Percentiles rank a stretch among this genome's conserved stretches.
Conservation (phyloP, 805 yeast species). For the Pichia ethanolica region DNA sequence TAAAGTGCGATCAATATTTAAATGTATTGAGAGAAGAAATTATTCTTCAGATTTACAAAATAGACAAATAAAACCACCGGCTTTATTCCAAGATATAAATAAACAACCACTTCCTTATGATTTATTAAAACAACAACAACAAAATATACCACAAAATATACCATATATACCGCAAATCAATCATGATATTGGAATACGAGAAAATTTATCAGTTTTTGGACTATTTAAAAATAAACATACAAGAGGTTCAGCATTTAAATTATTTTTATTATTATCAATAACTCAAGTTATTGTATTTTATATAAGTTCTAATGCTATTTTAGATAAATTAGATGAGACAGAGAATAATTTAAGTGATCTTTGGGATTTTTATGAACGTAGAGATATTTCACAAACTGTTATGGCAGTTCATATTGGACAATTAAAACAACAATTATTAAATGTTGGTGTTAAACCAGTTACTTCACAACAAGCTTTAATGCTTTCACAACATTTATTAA, state of each 20-base stretch:
- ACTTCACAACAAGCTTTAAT: slow-evolving; percentile 11
- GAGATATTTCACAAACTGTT: slow-evolving; percentile 16
- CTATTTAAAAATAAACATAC: slow-evolving; percentile 7
- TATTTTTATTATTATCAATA: neutral
- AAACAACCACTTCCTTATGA: slow-evolving; percentile 5
- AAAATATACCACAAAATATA: neutral
- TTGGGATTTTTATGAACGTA: slow-evolving; percentile 13
- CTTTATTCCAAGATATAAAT: slow-evolving; percentile 8
- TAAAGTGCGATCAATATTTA: no score
- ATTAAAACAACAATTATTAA: slow-evolving; percentile 14
- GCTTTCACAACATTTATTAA: slow-evolving; percentile 8
- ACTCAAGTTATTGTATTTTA: slow-evolving; percentile 1
- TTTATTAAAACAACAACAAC: neutral
- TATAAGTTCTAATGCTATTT: neutral
- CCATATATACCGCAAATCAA: neutral
- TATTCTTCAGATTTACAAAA: neutral
- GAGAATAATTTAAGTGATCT: slow-evolving; percentile 8
- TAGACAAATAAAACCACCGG: slow-evolving; percentile 1
- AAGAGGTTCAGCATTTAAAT: neutral
- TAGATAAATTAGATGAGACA: slow-evolving; percentile 1
- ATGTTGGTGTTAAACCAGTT: slow-evolving; percentile 13
- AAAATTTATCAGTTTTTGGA: neutral
- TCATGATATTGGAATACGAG: neutral
- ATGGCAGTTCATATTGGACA: slow-evolving; percentile 20
- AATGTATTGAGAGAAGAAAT: neutral